Evolutionary conservation across 345 rosid species (phyloP).

Genomic region (Clausena lansium): DNA sequence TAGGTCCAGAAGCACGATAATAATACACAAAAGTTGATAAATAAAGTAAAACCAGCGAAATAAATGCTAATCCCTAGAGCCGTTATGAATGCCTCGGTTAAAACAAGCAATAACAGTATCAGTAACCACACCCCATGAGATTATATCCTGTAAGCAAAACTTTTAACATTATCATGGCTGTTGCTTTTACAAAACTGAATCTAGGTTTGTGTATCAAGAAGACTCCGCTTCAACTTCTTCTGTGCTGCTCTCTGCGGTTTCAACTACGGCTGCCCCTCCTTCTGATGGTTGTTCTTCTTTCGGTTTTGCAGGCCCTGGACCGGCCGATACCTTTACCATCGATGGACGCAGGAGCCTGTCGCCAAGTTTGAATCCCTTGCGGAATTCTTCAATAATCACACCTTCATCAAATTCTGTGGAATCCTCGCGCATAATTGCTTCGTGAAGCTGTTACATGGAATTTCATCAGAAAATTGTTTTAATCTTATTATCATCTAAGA

Average conservation of each 20-base stretch:
- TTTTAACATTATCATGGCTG: neutral
- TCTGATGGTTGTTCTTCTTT: constrained; percentile 35
- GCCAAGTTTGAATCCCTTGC: constrained; percentile 81
- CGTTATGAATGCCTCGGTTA: neutral
- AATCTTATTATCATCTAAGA: neutral
- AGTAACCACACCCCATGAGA: constrained; percentile 13
- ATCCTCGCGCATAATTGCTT: constrained; percentile 94
- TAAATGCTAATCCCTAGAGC: neutral
- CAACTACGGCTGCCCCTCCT: constrained; percentile 27
- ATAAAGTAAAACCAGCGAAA: neutral
- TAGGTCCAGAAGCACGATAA: no score
- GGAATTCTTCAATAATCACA: constrained; percentile 71
- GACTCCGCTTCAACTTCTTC: constrained; percentile 38
- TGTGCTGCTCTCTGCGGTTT: constrained; percentile 16
- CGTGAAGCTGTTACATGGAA: constrained; percentile 61
- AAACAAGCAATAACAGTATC: neutral
- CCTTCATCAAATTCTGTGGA: constrained; percentile 82
- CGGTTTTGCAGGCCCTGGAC: constrained; percentile 78
- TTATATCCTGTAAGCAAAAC: neutral
- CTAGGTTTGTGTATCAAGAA: constrained; percentile 22
- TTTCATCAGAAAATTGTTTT: constrained; percentile 13
- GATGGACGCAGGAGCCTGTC: constrained; percentile 89
- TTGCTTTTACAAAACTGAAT: constrained; percentile 45
- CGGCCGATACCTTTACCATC: constrained; percentile 98
- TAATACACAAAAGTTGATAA: no score